A percentile compares a stretch with the other conserved stretches of the same genome.
Evolutionary conservation across 331 rosid genomes (phyloP).

Genomic region (Acacia pycnantha): DNA sequence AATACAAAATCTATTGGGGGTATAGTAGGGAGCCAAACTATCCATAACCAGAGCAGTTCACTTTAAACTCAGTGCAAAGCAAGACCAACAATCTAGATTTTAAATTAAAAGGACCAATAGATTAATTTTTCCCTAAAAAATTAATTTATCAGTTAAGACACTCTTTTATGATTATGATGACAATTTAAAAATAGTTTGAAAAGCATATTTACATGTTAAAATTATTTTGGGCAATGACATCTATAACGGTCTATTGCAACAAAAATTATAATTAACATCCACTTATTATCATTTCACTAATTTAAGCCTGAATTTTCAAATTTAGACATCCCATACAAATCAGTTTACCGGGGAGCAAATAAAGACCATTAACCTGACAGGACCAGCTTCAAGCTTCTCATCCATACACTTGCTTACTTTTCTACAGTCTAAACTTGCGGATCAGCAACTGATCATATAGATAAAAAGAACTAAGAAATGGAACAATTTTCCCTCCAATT

Average conservation of each 20-base stretch:
- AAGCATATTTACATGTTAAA: background rate
- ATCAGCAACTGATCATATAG: background rate
- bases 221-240: background rate
- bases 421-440: background rate
- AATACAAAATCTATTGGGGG: no score
- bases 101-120: background rate
- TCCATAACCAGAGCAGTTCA: background rate
- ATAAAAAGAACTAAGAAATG: background rate
- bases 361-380: background rate
- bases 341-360: background rate
- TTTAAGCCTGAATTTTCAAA: background rate
- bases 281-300: background rate
- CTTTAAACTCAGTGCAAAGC: background rate
- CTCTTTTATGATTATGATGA: conserved; percentile 26
- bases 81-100: background rate
- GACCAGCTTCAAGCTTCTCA: background rate
- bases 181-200: background rate
- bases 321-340: background rate
- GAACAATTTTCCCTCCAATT: background rate
- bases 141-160: conserved; percentile 17
- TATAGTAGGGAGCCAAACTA: background rate
- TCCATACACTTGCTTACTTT: background rate
- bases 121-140: conserved; percentile 13
- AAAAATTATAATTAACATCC: background rate
- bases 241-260: background rate